Conservation (phyloP, 495 filamentous ascomycete genomes). For the Pyrenula massariospora region DNA sequence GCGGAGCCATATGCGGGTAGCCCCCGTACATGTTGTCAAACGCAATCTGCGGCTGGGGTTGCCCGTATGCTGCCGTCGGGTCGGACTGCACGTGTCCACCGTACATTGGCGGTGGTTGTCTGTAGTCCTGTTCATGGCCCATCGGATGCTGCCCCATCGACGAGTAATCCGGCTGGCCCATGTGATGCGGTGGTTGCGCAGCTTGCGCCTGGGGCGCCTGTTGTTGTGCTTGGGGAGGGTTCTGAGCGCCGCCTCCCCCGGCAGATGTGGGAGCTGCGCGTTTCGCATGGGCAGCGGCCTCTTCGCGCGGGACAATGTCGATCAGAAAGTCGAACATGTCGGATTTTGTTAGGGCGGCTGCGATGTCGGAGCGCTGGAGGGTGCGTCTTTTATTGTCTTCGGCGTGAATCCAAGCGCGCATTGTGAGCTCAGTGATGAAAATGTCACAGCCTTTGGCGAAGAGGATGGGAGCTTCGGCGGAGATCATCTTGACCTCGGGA, state of each 20-base stretch:
- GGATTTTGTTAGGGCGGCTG: conserved; percentile 85
- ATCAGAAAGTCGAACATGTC: conserved; percentile 99
- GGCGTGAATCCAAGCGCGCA: conserved; percentile 99
- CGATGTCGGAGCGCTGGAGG: conserved; percentile 91
- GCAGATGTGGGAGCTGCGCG: conserved; percentile 48
- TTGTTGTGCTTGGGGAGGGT: conserved; percentile 30
- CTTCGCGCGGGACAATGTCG: conserved; percentile 94
- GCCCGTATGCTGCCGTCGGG: conserved; percentile 56
- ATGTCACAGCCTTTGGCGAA: conserved; percentile 99
- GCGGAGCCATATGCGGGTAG: conserved; percentile 68
- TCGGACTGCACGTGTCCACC: conserved; percentile 60
- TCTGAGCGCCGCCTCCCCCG: conserved; percentile 30
- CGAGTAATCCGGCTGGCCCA: conserved; percentile 56
- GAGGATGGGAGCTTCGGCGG: conserved; percentile 90
- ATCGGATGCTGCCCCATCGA: conserved; percentile 49
- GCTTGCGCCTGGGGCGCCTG: conserved; percentile 24
- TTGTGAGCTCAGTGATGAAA: conserved; percentile 97
- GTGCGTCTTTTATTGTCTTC: conserved; percentile 98
- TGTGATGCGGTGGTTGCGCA: conserved; percentile 49
- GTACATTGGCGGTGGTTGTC: conserved; percentile 67
- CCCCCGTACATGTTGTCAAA: conserved; percentile 77
- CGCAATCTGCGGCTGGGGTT: conserved; percentile 59
- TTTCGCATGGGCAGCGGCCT: conserved; percentile 76
- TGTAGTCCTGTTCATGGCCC: conserved; percentile 65
- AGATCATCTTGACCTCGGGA: conserved; percentile 99